Evolutionary conservation across 108 stramenopile species (phyloP).

Genomic region (Pseudonitzschia delicatissima): DNA sequence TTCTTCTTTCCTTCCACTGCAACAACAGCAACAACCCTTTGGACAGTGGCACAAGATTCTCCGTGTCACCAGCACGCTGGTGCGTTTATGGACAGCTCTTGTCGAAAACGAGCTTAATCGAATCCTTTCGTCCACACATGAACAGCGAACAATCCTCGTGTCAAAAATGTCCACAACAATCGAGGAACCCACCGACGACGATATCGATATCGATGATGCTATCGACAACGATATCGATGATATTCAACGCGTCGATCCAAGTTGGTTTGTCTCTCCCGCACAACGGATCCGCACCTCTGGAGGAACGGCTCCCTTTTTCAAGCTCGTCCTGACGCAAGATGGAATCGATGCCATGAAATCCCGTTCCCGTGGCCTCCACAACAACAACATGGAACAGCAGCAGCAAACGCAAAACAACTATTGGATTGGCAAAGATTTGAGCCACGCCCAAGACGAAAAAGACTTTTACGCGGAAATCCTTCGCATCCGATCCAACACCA

Average conservation of each 20-base stretch:
- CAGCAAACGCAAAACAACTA: background rate
- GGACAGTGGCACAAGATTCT: no score
- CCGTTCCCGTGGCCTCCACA: no score
- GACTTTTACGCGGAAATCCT: conserved; percentile 20
- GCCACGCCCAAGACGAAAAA: conserved; percentile 16
- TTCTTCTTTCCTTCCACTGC: no score
- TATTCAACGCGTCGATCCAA: conserved; percentile 10
- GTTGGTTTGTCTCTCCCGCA: conserved; percentile 2
- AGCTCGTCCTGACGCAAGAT: background rate
- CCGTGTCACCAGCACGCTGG: no score
- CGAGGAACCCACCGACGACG: no score
- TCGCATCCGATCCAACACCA: background rate
- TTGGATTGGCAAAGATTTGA: conserved; percentile 20
- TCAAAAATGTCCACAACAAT: no score
- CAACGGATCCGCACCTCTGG: conserved; percentile 8
- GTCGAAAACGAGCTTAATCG: no score
- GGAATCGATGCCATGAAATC: background rate
- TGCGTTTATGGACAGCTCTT: no score
- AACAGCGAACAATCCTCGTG: no score
- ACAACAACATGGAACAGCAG: background rate
- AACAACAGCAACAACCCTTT: no score
- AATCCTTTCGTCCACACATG: no score
- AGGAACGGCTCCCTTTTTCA: conserved; percentile 20
- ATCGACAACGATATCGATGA: background rate
- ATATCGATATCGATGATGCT: no score